Base-by-base conservation (phyloP, 1,284 basidiomycete species). In the Cystobasidium pallidum region DNA sequence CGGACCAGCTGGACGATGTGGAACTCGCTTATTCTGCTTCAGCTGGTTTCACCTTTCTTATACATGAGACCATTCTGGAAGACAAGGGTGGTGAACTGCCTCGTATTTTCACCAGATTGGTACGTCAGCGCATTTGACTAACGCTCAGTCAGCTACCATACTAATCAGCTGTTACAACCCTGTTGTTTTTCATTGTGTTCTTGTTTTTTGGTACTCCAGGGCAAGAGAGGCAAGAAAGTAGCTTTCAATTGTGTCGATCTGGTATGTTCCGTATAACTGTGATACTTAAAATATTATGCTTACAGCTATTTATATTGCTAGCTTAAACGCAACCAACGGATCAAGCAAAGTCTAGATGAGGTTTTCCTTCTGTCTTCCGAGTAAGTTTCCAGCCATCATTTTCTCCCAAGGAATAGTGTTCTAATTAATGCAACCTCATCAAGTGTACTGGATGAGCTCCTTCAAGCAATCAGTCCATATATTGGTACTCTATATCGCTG, bases 161-260 rank as follows among this genome's bases (percentile, higher is more conserved):
- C 26, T 10, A 19, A 45, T 11, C 19, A 17, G 43, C 43, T 45
- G 8, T 2, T 34, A 36, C 45, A 39, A 15, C 1, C 13, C 13
- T 8, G 17, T 4, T 26, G 13, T 15, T 2, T 17, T 28, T 17
- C 13, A 6, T 7, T 7, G 13, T 39, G 7, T 39, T 39, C 36
- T 26, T 26, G 6, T 28, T 15, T 19, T 11, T 4, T 30, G 17
- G 43, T 62, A 17, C 19, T 43, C 39, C 68, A 77, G 75, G 73
- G 70, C 58, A 70, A 75, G 58, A 76, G 73, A 43, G 75, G 70
- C n/a, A 79, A 78, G 71, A 76, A 74, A 39, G 43, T 79, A 41
- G 73, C 76, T 54, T 78, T 79, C 72, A 73, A 63, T 32, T 76
- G 75, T 24, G 71, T 78, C 17, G 79, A 80, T 30, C 73, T 80